These are phyloP conservation scores for Delitschia confertaspora DNA, from an alignment of 495 filamentous ascomycete genomes.

Conservation along the genomic window DNA sequence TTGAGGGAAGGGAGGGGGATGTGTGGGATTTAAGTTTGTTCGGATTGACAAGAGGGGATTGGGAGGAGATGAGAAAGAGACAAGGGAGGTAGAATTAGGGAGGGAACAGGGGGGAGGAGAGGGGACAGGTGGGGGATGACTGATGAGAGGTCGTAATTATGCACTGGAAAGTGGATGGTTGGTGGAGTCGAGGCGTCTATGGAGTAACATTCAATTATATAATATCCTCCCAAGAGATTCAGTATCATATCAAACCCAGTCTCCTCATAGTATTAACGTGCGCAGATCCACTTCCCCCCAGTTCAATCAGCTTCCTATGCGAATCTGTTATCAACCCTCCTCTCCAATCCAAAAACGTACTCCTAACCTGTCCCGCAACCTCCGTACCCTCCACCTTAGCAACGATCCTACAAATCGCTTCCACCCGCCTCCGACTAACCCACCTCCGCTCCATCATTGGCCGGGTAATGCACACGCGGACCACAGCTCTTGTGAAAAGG, in stretches of 20 bases:
- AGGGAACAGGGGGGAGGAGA: background rate
- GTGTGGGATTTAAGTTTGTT: slow-evolving; percentile 20
- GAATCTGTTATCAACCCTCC: slow-evolving; percentile 14
- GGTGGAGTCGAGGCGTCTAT: too few relatives aligned
- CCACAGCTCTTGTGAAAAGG: slow-evolving; percentile 17
- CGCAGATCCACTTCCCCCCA: slow-evolving; percentile 4
- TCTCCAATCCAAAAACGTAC: slow-evolving; percentile 16
- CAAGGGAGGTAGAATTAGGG: slow-evolving; percentile 13
- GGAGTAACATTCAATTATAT: too few relatives aligned
- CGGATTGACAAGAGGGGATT: slow-evolving; percentile 20
- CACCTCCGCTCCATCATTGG: slow-evolving; percentile 14
- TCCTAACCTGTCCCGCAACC: slow-evolving; percentile 8
- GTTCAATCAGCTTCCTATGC: background rate
- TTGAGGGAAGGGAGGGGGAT: slow-evolving; percentile 28
- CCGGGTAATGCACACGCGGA: slow-evolving; percentile 7
- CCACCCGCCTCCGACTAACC: slow-evolving; percentile 7
- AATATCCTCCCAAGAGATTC: background rate
- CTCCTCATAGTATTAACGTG: slow-evolving; percentile 18
- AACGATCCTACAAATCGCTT: slow-evolving; percentile 8
- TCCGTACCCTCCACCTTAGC: slow-evolving; percentile 15
- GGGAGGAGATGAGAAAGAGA: slow-evolving; percentile 13
- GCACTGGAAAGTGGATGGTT: too few relatives aligned
- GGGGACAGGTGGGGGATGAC: background rate
- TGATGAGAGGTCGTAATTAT: slow-evolving; percentile 1
- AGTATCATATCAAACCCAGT: slow-evolving; percentile 6